Conservation (phyloP, 1,139 yeast species). For the Diutina sp. region DNA sequence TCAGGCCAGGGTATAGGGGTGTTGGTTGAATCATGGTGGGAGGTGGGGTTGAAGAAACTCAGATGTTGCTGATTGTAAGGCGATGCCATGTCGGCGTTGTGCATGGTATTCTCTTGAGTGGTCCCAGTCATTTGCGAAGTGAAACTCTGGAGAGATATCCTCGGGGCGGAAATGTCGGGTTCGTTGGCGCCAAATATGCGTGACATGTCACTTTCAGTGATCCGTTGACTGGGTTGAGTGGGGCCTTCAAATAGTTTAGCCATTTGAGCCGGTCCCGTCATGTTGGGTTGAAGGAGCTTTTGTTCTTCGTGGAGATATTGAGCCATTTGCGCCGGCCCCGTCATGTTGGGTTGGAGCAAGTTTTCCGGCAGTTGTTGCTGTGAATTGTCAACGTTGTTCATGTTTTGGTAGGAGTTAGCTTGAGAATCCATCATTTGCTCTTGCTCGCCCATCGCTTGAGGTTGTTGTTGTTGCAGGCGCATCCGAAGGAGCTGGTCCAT, state of each 20-base stretch:
- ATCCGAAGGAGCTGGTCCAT: constrained; percentile 50
- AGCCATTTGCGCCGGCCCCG: constrained; percentile 40
- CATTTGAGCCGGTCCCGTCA: constrained; percentile 44
- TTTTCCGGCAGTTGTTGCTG: constrained; percentile 11
- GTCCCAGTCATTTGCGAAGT: constrained; percentile 34
- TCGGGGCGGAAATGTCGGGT: constrained; percentile 10
- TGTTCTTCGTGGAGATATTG: constrained; percentile 4
- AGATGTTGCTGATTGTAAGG: constrained; percentile 2
- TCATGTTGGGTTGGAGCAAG: constrained; percentile 35
- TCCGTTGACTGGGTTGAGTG: not conserved
- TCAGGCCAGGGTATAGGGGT: not conserved
- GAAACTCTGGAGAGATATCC: constrained; percentile 26
- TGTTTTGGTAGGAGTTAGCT: constrained; percentile 51
- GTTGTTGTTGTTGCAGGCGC: constrained; percentile 7
- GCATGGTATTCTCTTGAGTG: constrained; percentile 25
- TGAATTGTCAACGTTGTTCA: constrained; percentile 51
- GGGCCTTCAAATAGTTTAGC: constrained; percentile 8
- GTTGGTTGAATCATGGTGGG: not conserved
- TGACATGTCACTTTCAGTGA: not conserved
- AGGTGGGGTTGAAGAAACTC: not conserved
- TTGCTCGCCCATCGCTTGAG: constrained; percentile 13
- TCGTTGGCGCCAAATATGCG: not conserved
- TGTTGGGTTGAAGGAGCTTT: constrained; percentile 33
- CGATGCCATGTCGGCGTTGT: constrained; percentile 15
- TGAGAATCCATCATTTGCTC: constrained; percentile 61